A percentile compares a stretch with the other conserved stretches of the same genome.
Evolutionary conservation across 352 stramenopile species (phyloP).

Genomic region (Pythium phragmitis): DNA sequence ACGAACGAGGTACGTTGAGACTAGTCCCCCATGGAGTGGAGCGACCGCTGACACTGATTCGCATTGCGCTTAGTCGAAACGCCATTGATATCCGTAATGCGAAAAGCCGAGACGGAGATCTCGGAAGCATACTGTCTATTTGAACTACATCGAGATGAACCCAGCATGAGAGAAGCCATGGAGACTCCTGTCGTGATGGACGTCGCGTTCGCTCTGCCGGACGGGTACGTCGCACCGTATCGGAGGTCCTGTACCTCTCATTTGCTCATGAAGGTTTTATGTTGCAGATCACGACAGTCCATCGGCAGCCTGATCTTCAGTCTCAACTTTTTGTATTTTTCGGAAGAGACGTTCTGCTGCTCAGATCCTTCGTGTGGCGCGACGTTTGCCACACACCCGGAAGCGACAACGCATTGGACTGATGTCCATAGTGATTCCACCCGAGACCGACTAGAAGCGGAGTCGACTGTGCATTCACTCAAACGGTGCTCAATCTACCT

Average conservation of each 20-base stretch:
- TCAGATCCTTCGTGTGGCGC: conserved; percentile 32
- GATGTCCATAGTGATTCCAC: conserved; percentile 27
- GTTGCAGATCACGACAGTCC: conserved; percentile 14
- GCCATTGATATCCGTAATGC: conserved; percentile 32
- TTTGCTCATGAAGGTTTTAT: not conserved
- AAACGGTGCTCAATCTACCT: conserved; percentile 68
- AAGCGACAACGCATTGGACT: conserved; percentile 38
- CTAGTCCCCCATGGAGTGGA: not conserved
- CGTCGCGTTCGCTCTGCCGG: conserved; percentile 9
- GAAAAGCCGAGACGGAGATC: conserved; percentile 37
- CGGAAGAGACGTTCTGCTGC: conserved; percentile 49
- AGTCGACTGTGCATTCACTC: conserved; percentile 7
- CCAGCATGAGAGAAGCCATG: conserved; percentile 49
- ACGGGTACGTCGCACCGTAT: conserved; percentile 14
- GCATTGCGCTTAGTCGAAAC: conserved; percentile 34
- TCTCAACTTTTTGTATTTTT: conserved; percentile 76
- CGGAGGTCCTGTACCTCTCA: not conserved
- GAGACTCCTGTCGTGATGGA: conserved; percentile 43
- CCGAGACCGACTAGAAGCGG: not conserved
- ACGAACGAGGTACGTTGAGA: conserved; percentile 19
- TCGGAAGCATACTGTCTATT: conserved; percentile 47
- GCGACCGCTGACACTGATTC: not conserved
- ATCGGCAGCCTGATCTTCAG: conserved; percentile 57
- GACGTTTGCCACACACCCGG: conserved; percentile 34
- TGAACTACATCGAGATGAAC: conserved; percentile 35